Percentiles rank a stretch among this genome's conserved stretches.
phyloP scores from a whole-genome alignment of 192 early-diverging fungal species.

The Glomus cerebriforme region DNA sequence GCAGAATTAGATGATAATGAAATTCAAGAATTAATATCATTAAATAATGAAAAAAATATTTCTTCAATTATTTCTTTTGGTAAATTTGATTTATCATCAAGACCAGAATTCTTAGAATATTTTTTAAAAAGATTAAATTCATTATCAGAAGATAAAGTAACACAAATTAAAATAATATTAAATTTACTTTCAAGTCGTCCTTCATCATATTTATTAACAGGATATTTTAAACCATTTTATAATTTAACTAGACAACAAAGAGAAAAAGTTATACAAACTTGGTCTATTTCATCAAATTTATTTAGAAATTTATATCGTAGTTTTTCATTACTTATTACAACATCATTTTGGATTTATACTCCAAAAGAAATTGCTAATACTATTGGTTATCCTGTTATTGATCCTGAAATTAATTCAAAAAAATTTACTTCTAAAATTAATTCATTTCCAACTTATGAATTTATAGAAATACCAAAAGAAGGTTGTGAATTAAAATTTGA shows the following conservation, averaged over 20 bases:
- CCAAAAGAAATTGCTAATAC: conserved; percentile 38
- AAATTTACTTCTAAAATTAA: conserved; percentile 31
- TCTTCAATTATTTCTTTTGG: too few relatives aligned
- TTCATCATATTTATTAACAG: conserved; percentile 39
- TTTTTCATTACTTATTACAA: background rate
- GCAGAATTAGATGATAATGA: too few relatives aligned
- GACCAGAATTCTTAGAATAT: background rate
- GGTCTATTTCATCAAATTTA: conserved; percentile 29
- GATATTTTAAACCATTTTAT: conserved; percentile 36
- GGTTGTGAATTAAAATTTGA: conserved; percentile 50
- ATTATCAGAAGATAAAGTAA: conserved; percentile 31
- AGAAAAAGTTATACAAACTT: conserved; percentile 37
- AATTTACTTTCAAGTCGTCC: conserved; percentile 30
- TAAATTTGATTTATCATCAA: conserved; percentile 9
- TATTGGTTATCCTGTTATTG: conserved; percentile 57
- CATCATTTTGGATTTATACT: background rate
- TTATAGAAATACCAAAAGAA: conserved; percentile 42
- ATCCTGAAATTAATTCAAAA: conserved; percentile 46
- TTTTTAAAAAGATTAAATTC: background rate
- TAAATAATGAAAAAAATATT: too few relatives aligned
- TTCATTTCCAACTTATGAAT: conserved; percentile 55
- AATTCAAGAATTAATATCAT: too few relatives aligned
- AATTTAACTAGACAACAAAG: conserved; percentile 36
- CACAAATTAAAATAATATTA: too few relatives aligned
- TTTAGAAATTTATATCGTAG: conserved; percentile 31